Base-by-base conservation (phyloP, 352 stramenopile genomes). In the Aphanomyces astaci region DNA sequence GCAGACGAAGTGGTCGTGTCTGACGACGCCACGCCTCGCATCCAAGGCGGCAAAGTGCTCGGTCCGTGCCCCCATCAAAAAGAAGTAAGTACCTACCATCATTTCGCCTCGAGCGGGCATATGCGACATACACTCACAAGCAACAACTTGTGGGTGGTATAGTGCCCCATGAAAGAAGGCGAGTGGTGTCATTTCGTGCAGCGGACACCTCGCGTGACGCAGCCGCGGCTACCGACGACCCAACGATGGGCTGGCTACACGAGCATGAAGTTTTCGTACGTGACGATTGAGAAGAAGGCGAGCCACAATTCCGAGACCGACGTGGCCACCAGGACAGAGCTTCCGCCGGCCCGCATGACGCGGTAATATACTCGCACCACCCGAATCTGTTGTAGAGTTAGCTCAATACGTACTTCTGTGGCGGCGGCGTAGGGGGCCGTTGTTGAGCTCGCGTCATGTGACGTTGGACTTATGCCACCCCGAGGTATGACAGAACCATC, bases 121-220 rank as follows among this genome's bases (percentile, higher is more conserved):
- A 1, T 49, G 2, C 22, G 2, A 24, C 40, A 19, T 19, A 10
- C 51, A 57, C 24, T 57, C 51, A 33, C 17, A 22, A 22, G 51
- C 10, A n/a, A n/a, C n/a, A n/a, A n/a, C n/a, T n/a, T n/a, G n/a
- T n/a, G n/a, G n/a, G n/a, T n/a, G n/a, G 3, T 32, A 53, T 54
- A 90, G 80, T 95, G 86, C 46, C 82, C 86, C 7, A 80, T 79
- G 11, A 75, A 70, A 28, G 79, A 83, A 64, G 84, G 78, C 27
- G 91, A 84, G 17, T 95, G 86, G 86, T 95, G 86, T 40, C 86
- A 95, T 63, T 95, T 95, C 66, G 83, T 90, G 22, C 86, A 95
- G 75, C 84, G 86, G 46, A 80, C 85, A 25, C 86, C 86, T 1
- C 74, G 80, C 53, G 84, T 94, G 25, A 76, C 86, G 45, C 81